These are phyloP conservation scores for Spizellomyces punctatus DNA, from an alignment of 192 early-diverging fungal genomes.

Conservation along the genomic window DNA sequence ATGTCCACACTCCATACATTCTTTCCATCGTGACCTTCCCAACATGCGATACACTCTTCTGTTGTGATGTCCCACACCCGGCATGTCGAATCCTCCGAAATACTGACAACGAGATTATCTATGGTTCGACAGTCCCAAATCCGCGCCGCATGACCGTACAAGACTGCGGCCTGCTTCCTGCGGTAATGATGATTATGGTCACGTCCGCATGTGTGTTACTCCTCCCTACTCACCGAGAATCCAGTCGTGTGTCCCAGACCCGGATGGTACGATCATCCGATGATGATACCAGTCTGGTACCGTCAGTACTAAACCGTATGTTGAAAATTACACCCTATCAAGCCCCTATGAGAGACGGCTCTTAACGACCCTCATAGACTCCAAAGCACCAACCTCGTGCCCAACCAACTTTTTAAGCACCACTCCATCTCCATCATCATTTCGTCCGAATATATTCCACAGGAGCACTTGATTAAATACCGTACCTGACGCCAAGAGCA, in stretches of 20 bases:
- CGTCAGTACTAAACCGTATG: conserved; percentile 67
- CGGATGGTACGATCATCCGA: conserved; percentile 85
- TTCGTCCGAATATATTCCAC: conserved; percentile 57
- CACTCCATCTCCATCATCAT: conserved; percentile 43
- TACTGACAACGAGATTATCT: conserved; percentile 58
- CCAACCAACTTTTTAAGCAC: conserved; percentile 54
- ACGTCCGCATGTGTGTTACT: too few relatives aligned
- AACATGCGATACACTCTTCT: conserved; percentile 64
- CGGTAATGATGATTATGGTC: background rate
- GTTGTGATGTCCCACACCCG: conserved; percentile 67
- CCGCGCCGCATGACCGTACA: conserved; percentile 78
- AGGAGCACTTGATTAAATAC: conserved; percentile 82
- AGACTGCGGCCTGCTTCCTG: conserved; percentile 26
- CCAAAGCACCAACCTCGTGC: conserved; percentile 31
- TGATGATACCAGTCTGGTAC: conserved; percentile 61
- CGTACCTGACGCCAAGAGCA: conserved; percentile 74
- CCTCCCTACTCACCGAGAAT: too few relatives aligned
- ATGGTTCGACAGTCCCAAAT: conserved; percentile 78
- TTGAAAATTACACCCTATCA: conserved; percentile 73
- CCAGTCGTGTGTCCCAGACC: conserved; percentile 59
- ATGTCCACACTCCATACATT: conserved; percentile 82
- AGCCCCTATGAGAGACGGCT: too few relatives aligned
- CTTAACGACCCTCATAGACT: too few relatives aligned
- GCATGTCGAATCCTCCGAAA: conserved; percentile 80
- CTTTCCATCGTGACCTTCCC: conserved; percentile 79